Base-by-base conservation (phyloP, 1,284 basidiomycete species). In the Cystobasidiaceae sp. region DNA sequence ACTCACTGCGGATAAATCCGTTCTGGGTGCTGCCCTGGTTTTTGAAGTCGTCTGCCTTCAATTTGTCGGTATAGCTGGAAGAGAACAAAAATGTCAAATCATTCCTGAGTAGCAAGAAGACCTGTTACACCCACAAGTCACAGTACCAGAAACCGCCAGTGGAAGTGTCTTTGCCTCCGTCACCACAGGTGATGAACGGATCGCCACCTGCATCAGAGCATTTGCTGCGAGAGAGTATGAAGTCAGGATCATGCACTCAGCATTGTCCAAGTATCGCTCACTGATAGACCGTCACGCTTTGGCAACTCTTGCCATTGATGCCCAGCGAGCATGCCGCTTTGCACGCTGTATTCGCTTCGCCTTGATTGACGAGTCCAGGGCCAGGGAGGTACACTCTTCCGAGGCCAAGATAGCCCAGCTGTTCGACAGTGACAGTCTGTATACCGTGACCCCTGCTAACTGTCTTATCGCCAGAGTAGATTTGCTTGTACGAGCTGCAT, bases 61-160 rank as follows among this genome's bases (percentile, higher is more conserved):
- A 21, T 30, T 55, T 55, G 15, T 55, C 51, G 3, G 51, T 55
- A 25, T 55, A 55, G 51, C 51, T 55, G 51, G n/a, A n/a, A n/a
- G 33, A 4, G 7, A 37, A n/a, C 15, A 8, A 28, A 19, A 33
- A 2, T 30, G 27, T 27, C n/a, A 2, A 28, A 13, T n/a, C 33
- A 33, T 28, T 11, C 49, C 15, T 3, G 3, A 2, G 3, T 33
- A 30, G 21, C 15, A 34, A 41, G 51, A 34, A 13, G 51, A 19
- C 13, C 17, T 19, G 28, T n/a, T 17, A 15, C 17, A 15, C 51
- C 21, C 23, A 58, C 55, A 58, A 58, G 43, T 58, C 55, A n/a
- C 55, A 58, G 15, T 58, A 58, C 55, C 55, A 58, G 43, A 45
- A 58, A 1, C 55, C 55, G 28, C 39, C 55, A 11, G 55, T 58